Base-by-base conservation (phyloP, 495 filamentous ascomycete genomes). In the Pseudomonodictys pantanalensis region DNA sequence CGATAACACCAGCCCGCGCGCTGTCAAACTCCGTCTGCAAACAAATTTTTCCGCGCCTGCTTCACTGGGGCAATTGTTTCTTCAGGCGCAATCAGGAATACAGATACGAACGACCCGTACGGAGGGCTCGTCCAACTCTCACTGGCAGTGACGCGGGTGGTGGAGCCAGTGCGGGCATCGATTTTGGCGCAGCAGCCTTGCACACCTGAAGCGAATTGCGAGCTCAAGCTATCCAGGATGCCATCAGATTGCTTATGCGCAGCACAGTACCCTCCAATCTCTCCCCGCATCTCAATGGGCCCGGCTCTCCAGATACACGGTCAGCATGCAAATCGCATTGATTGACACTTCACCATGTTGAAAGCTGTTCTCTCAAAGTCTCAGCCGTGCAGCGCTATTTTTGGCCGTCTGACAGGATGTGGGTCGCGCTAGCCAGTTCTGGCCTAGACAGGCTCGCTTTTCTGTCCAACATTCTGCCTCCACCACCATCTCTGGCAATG, bases 341-440 rank as follows among this genome's bases (percentile, higher is more conserved):
- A n/a, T 41, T 41, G 38, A 12, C 15, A 5, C 20, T 12, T 18
- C 20, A n/a, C 20, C 20, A 41, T 3, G 20, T 18, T 12, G 5
- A 15, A 12, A n/a, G 38, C 38, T 41, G 38, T 4, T 41, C 32
- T 8, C 32, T 15, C 15, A 12, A 41, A 41, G 12, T 18, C 12
- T 41, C 38, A 41, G 38, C 38, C 12, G n/a, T n/a, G n/a, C n/a
- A 41, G 38, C 3, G 12, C 49, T 52, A 52, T 52, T 52, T 52
- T 52, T 52, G 18, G 49, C 15, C 32, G 41, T 48, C 49, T 52
- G 49, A 52, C 49, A 52, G 47, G n/a, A 50, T 30, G 47, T 17
- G 47, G 47, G 26, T 42, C 44, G 25, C 53, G 22, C 12, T 38
- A 2, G 29, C 12, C 24, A 32, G 10, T 18, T 26, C 32, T 25